Conservation (phyloP, 352 stramenopile species). For the Pythium monospermum region DNA sequence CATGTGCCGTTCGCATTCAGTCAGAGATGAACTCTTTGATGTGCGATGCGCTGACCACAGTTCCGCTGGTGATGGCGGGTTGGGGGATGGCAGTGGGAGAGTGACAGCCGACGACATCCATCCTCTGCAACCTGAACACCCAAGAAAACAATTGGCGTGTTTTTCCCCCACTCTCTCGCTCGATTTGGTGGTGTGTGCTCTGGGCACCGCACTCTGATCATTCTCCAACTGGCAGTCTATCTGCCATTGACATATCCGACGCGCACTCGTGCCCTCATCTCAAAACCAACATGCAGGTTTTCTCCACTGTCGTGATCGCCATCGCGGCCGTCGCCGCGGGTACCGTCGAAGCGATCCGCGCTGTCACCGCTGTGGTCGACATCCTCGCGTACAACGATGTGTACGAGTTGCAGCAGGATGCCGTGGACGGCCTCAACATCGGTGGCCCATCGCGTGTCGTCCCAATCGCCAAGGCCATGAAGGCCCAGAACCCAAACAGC, state of each 20-base stretch:
- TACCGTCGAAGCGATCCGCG: conserved; percentile 24
- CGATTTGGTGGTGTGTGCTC: no score
- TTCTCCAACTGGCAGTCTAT: conserved; percentile 6
- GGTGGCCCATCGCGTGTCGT: conserved; percentile 72
- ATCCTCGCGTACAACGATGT: conserved; percentile 77
- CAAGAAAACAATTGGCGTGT: no score
- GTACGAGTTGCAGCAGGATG: conserved; percentile 72
- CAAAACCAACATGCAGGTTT: conserved; percentile 25
- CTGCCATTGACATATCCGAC: conserved; percentile 6
- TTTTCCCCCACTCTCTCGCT: no score
- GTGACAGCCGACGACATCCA: no score
- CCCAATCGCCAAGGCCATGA: conserved; percentile 56
- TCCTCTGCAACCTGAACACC: no score
- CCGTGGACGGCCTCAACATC: conserved; percentile 53
- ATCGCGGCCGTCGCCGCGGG: conserved; percentile 21
- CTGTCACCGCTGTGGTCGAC: conserved; percentile 48
- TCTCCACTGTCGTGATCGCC: conserved; percentile 22
- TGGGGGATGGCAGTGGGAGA: no score
- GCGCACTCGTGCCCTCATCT: neutral
- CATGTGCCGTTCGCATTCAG: no score
- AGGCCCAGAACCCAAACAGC: conserved; percentile 47
- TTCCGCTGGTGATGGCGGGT: no score
- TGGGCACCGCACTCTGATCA: neutral
- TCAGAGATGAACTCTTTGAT: no score
- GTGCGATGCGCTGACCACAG: no score